A percentile compares a stretch with the other conserved stretches of the same genome.
Conservation (phyloP, 208 protist genomes). For the Leishmania amazonensis region DNA sequence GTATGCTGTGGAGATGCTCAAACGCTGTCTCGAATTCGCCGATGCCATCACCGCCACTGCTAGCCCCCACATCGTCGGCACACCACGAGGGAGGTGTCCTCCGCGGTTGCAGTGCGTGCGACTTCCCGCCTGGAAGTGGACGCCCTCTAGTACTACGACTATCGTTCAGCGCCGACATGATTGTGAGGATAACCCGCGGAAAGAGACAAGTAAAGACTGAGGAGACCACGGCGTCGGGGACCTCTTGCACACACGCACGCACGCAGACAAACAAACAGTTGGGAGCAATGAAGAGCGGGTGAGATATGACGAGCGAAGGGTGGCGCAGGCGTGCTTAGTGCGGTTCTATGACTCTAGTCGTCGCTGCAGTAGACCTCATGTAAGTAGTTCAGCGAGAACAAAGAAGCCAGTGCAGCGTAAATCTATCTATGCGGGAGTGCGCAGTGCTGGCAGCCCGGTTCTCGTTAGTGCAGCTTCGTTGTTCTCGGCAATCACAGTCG, state of each 20-base stretch:
- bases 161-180: constrained; percentile 25
- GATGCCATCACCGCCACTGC: background rate
- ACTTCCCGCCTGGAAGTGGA: background rate
- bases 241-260: background rate
- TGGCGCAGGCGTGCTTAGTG: background rate
- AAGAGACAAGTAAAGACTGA: no score
- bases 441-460: background rate
- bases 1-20: background rate
- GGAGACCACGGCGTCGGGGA: background rate
- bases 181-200: background rate
- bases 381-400: background rate
- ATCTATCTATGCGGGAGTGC: background rate
- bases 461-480: background rate
- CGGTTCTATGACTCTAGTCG: background rate
- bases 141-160: background rate
- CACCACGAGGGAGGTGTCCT: background rate
- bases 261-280: background rate
- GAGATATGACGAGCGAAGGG: background rate
- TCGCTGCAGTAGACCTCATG: background rate
- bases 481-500: background rate
- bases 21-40: background rate
- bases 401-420: background rate
- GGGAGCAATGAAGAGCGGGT: no score
- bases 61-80: background rate
- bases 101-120: background rate